Conservation (phyloP, 23 red algal species). For the Pyropia haitanensis region DNA sequence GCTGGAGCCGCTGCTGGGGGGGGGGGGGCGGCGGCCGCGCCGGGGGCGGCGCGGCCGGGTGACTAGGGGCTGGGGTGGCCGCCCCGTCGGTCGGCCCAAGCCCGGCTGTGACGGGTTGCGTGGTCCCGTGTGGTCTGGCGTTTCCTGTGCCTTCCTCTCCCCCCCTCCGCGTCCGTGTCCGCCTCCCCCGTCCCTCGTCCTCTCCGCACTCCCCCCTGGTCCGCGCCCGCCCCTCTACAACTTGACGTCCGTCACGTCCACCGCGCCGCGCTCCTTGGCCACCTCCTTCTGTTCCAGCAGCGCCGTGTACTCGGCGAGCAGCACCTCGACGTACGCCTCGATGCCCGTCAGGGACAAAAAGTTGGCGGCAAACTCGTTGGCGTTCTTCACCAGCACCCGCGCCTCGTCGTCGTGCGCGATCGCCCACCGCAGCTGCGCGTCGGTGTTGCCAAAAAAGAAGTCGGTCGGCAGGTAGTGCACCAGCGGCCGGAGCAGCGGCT, state of each 20-base stretch:
- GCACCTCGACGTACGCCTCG: slow-evolving; percentile 55
- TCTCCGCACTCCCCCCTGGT: too few relatives aligned
- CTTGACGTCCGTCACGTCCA: slow-evolving; percentile 47
- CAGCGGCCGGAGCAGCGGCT: slow-evolving; percentile 76
- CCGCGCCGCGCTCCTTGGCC: slow-evolving; percentile 46
- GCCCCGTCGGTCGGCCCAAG: too few relatives aligned
- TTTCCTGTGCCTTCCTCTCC: too few relatives aligned
- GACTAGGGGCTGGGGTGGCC: too few relatives aligned
- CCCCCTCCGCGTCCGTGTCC: too few relatives aligned
- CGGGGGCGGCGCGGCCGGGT: too few relatives aligned
- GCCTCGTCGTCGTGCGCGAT: slow-evolving; percentile 36
- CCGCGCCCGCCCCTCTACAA: not conserved
- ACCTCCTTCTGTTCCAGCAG: slow-evolving; percentile 54
- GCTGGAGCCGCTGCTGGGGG: too few relatives aligned
- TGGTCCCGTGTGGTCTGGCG: too few relatives aligned
- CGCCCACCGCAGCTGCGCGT: slow-evolving; percentile 40
- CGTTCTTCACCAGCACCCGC: slow-evolving; percentile 49
- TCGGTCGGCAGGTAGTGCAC: slow-evolving; percentile 77
- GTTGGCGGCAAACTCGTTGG: slow-evolving; percentile 73
- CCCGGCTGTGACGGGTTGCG: too few relatives aligned
- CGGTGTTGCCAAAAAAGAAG: slow-evolving; percentile 66
- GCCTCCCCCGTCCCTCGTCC: too few relatives aligned
- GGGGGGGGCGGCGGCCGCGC: too few relatives aligned
- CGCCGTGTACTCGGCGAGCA: slow-evolving; percentile 62
- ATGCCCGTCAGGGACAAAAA: slow-evolving; percentile 67